Conservation (phyloP, 768 basidiomycete genomes). For the Solioccasus polychromus region DNA sequence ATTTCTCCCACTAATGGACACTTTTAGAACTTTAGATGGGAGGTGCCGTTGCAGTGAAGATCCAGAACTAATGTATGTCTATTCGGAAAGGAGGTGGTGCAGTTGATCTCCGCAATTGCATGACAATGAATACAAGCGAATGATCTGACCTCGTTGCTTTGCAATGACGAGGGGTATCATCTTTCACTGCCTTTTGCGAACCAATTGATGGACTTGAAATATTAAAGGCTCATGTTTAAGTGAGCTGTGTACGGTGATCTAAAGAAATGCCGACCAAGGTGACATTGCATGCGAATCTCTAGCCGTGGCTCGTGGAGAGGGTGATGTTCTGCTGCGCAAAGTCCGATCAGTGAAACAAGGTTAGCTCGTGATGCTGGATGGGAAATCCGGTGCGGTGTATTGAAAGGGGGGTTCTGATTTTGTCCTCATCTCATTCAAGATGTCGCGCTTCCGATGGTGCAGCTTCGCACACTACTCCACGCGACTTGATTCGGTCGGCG, state of each 20-base stretch:
- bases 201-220: no score
- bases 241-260: constrained; percentile 22
- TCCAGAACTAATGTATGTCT: constrained; percentile 10
- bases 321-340: constrained; percentile 11
- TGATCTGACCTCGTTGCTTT: constrained; percentile 1
- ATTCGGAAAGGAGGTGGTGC: constrained; percentile 4
- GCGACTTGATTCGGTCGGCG: constrained; percentile 18
- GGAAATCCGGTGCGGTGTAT: constrained; percentile 18
- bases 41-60: background rate
- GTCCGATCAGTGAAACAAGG: constrained; percentile 31
- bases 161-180: background rate
- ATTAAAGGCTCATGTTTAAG: background rate
- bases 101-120: constrained; percentile 9
- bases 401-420: constrained; percentile 13
- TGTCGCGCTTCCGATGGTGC: constrained; percentile 17
- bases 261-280: constrained; percentile 8
- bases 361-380: constrained; percentile 26
- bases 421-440: background rate
- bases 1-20: constrained; percentile 1
- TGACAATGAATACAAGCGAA: constrained; percentile 3
- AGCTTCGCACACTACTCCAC: constrained; percentile 10
- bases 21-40: constrained; percentile 22
- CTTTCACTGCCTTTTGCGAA: background rate
- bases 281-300: constrained; percentile 8
- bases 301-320: constrained; percentile 3